Conservation (phyloP, 169 alveolate species). For the Theileria equi region DNA sequence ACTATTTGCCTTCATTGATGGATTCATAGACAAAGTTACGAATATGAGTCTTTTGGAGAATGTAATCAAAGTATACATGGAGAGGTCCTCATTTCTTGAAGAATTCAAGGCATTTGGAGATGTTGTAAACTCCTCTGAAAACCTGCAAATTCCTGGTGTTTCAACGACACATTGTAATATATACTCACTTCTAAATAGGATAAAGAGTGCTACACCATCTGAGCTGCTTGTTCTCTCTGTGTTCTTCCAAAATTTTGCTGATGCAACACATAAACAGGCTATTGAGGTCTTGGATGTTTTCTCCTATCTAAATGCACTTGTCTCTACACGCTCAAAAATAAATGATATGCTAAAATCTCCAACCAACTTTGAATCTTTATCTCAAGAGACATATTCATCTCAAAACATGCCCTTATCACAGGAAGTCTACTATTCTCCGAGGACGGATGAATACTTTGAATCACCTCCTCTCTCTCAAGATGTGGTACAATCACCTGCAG, state of each 20-base stretch:
- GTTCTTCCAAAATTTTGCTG: conserved; percentile 30
- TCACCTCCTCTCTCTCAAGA: too few relatives aligned
- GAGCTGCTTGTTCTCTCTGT: conserved; percentile 17
- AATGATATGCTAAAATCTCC: conserved; percentile 2
- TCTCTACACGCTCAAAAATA: conserved; percentile 18
- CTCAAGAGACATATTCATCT: too few relatives aligned
- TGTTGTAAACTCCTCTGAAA: too few relatives aligned
- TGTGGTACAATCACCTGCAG: too few relatives aligned
- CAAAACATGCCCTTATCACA: too few relatives aligned
- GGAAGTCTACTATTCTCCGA: too few relatives aligned
- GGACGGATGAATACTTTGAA: too few relatives aligned
- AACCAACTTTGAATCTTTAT: conserved; percentile 8
- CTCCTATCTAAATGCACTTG: conserved; percentile 25
- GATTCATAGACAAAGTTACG: conserved; percentile 14
- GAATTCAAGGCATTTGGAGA: too few relatives aligned
- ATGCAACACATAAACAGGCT: conserved; percentile 9
- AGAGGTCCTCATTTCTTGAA: conserved; percentile 13
- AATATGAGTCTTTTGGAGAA: conserved; percentile 18
- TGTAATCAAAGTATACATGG: conserved; percentile 14
- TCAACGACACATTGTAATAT: too few relatives aligned
- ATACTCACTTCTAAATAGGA: too few relatives aligned
- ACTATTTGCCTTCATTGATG: conserved; percentile 16
- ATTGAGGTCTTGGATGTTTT: conserved; percentile 16
- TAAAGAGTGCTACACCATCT: conserved; percentile 31
- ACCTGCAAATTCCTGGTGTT: too few relatives aligned